Conservation (phyloP, 192 early-diverging fungal genomes). For the Gryganskiella cystojenkinii region DNA sequence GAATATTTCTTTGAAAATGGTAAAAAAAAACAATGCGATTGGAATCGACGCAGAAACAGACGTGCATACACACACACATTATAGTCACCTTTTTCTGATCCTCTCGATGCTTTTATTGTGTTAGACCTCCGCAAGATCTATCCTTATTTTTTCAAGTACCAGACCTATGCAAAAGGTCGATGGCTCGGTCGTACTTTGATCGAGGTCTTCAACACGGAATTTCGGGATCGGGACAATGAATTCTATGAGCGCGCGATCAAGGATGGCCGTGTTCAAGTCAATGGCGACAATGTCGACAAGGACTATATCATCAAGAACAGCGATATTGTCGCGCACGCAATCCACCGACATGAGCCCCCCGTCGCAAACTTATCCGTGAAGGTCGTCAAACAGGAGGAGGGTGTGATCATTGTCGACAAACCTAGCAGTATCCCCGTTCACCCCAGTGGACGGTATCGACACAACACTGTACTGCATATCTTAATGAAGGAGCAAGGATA, state of each 20-base stretch:
- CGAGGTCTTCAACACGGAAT: conserved; percentile 89
- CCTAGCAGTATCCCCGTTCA: conserved; percentile 90
- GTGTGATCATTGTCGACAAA: conserved; percentile 89
- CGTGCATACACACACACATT: too few relatives aligned
- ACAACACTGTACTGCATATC: conserved; percentile 84
- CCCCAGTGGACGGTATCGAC: conserved; percentile 85
- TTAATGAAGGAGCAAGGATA: conserved; percentile 71
- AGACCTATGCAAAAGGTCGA: conserved; percentile 88
- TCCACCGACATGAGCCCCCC: conserved; percentile 97
- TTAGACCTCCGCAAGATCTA: conserved; percentile 81
- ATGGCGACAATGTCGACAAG: conserved; percentile 63
- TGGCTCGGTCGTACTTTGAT: conserved; percentile 84
- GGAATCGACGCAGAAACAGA: too few relatives aligned
- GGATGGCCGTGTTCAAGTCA: conserved; percentile 86
- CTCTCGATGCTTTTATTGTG: background rate
- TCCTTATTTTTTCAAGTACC: conserved; percentile 87
- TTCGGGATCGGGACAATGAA: conserved; percentile 78
- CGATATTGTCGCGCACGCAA: conserved; percentile 84
- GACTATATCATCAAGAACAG: conserved; percentile 78
- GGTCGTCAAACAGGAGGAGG: conserved; percentile 73
- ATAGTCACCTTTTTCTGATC: background rate
- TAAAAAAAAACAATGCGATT: too few relatives aligned
- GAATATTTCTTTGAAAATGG: conserved; percentile 72
- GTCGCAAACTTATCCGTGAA: conserved; percentile 71
- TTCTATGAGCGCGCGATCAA: conserved; percentile 91